A percentile compares a stretch with the other conserved stretches of the same genome.
phyloP scores from a whole-genome alignment of 805 yeast species.

The Zygosaccharomyces rouxii region DNA sequence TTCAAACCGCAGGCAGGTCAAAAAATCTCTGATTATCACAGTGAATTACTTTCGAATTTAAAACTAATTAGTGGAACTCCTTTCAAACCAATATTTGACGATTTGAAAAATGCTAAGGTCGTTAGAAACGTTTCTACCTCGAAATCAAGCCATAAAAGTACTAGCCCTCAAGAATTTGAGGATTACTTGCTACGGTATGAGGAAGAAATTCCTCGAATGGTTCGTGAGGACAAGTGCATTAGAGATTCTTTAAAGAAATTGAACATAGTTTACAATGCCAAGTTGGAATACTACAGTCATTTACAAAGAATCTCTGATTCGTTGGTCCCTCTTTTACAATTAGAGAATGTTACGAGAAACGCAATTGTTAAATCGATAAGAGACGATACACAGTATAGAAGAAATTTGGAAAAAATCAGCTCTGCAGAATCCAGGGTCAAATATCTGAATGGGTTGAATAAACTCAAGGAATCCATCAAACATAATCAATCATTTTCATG shows the following conservation, averaged over 20 bases:
- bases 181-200: constrained; percentile 26
- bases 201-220: constrained; percentile 17
- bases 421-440: constrained; percentile 41
- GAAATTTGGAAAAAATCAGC: constrained; percentile 24
- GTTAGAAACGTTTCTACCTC: constrained; percentile 16
- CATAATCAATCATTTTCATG: constrained; percentile 45
- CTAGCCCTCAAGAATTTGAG: constrained; percentile 21
- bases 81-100: constrained; percentile 32
- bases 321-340: constrained; percentile 48
- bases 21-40: constrained; percentile 32
- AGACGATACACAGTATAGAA: constrained; percentile 20
- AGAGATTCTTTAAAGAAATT: constrained; percentile 47
- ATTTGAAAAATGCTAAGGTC: constrained; percentile 29
- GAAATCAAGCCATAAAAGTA: constrained; percentile 6
- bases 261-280: constrained; percentile 69
- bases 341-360: constrained; percentile 18
- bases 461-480: constrained; percentile 24
- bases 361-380: constrained; percentile 22
- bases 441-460: constrained; percentile 45
- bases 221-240: constrained; percentile 24
- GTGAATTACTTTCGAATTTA: constrained; percentile 26
- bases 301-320: constrained; percentile 84
- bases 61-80: constrained; percentile 26
- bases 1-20: constrained; percentile 19
- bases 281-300: constrained; percentile 76